These are phyloP conservation scores for Pythium grandisporangium DNA, from an alignment of 352 stramenopile species.

Conservation along the genomic window DNA sequence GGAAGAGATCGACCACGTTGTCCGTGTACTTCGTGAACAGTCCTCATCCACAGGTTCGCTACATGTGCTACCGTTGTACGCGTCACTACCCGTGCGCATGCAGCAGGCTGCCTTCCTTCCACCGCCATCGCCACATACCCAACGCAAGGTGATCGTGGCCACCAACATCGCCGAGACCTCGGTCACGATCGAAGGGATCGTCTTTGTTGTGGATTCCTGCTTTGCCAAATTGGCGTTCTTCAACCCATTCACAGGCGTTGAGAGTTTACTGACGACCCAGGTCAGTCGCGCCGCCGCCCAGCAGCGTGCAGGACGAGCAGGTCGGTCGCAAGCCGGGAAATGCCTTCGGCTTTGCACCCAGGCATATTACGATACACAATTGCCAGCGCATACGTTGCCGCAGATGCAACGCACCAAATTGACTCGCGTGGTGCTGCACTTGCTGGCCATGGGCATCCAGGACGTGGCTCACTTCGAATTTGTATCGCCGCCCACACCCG, in stretches of 20 bases:
- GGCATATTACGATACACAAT: conserved; percentile 27
- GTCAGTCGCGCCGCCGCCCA: conserved; percentile 95
- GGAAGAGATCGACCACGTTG: conserved; percentile 91
- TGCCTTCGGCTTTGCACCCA: conserved; percentile 72
- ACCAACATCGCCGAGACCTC: conserved; percentile 95
- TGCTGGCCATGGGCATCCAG: conserved; percentile 83
- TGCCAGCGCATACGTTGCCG: conserved; percentile 62
- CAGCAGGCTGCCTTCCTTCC: conserved; percentile 91
- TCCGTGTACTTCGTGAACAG: conserved; percentile 46
- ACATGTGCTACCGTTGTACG: conserved; percentile 84
- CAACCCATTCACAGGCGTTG: conserved; percentile 72
- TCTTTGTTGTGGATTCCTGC: conserved; percentile 70
- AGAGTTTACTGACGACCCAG: conserved; percentile 87
- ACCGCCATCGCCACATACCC: conserved; percentile 36
- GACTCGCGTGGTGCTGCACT: conserved; percentile 50
- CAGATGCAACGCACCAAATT: conserved; percentile 82
- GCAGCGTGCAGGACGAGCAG: conserved; percentile 93
- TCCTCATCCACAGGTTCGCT: conserved; percentile 39
- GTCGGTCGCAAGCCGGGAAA: conserved; percentile 75
- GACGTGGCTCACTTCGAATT: conserved; percentile 81
- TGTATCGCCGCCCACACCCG: conserved; percentile 58
- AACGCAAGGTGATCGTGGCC: conserved; percentile 78
- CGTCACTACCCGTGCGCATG: conserved; percentile 86
- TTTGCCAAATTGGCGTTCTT: conserved; percentile 83
- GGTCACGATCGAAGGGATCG: conserved; percentile 96